Conservation (phyloP, 805 yeast species). For the Candida taoyuanica region DNA sequence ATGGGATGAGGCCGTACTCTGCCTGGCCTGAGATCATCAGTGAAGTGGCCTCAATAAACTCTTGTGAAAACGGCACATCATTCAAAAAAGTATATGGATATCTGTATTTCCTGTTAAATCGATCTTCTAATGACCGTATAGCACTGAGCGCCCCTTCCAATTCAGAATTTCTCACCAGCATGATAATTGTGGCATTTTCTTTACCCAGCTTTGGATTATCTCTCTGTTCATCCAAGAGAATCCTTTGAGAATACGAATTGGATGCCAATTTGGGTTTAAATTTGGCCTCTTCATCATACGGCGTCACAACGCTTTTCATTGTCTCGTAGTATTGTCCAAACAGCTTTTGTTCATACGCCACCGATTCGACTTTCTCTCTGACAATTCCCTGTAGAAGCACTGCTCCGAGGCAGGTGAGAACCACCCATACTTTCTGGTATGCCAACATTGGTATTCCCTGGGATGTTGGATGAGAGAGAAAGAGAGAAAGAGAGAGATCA, state of each 20-base stretch:
- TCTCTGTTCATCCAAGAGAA: slow-evolving; percentile 26
- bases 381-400: slow-evolving; percentile 19
- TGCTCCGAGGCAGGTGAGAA: slow-evolving; percentile 21
- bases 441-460: no score
- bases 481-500: no score
- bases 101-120: slow-evolving; percentile 60
- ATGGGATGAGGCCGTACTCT: slow-evolving; percentile 61
- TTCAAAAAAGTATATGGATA: slow-evolving; percentile 80
- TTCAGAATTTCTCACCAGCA: slow-evolving; percentile 84
- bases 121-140: slow-evolving; percentile 73
- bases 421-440: slow-evolving; percentile 27
- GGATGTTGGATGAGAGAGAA: no score
- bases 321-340: slow-evolving; percentile 9
- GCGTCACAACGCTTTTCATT: slow-evolving; percentile 23
- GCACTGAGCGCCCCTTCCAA: slow-evolving; percentile 66
- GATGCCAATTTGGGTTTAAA: slow-evolving; percentile 33
- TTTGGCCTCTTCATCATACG: slow-evolving; percentile 18
- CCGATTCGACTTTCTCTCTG: slow-evolving; percentile 21
- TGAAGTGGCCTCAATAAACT: slow-evolving; percentile 56
- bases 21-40: slow-evolving; percentile 62
- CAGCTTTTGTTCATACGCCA: slow-evolving; percentile 16
- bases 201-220: slow-evolving; percentile 39
- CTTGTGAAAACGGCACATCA: slow-evolving; percentile 62
- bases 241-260: slow-evolving; percentile 34
- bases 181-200: slow-evolving; percentile 82